Evolutionary conservation across 1,284 basidiomycete genomes (phyloP).

Genomic region (Puccinia polysora): DNA sequence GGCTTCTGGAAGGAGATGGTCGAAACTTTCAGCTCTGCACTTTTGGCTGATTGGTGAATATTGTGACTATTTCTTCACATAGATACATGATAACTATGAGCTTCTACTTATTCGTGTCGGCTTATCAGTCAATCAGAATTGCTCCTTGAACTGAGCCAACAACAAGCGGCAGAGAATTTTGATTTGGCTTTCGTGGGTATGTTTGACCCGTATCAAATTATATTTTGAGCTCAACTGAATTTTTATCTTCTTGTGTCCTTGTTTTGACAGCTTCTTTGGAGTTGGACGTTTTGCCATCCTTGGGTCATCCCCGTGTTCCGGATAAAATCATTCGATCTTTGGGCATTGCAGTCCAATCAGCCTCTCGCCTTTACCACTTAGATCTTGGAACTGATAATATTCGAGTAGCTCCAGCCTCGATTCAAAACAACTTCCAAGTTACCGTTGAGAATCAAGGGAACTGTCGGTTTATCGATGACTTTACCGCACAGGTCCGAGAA

Average conservation of each 20-base stretch:
- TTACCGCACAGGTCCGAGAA: slow-evolving; percentile 44
- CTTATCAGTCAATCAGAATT: slow-evolving; percentile 57
- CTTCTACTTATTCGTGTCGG: slow-evolving; percentile 52
- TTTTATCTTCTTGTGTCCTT: slow-evolving; percentile 36
- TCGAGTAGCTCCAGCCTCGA: not conserved
- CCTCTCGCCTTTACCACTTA: slow-evolving; percentile 65
- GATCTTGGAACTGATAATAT: slow-evolving; percentile 48
- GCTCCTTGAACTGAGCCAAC: slow-evolving; percentile 61
- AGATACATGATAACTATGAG: not conserved
- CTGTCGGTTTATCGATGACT: slow-evolving; percentile 47
- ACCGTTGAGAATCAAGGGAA: slow-evolving; percentile 19
- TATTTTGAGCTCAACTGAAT: not conserved
- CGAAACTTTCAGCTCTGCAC: slow-evolving; percentile 72
- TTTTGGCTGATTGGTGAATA: slow-evolving; percentile 76
- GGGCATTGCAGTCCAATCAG: slow-evolving; percentile 68
- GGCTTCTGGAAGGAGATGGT: slow-evolving; percentile 80
- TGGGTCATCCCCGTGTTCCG: slow-evolving; percentile 67
- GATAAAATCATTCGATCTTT: slow-evolving; percentile 68
- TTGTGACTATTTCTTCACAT: not conserved
- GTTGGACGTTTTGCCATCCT: slow-evolving; percentile 68
- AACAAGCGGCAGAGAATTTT: slow-evolving; percentile 78
- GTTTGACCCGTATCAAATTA: not conserved
- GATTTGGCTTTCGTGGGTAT: slow-evolving; percentile 69
- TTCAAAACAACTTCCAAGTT: not conserved
- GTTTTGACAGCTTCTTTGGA: slow-evolving; percentile 61